A percentile compares a stretch with the other conserved stretches of the same genome.
Evolutionary conservation across 2,329 filamentous ascomycete genomes (phyloP).

Genomic region (Rhynchosporium secalis): DNA sequence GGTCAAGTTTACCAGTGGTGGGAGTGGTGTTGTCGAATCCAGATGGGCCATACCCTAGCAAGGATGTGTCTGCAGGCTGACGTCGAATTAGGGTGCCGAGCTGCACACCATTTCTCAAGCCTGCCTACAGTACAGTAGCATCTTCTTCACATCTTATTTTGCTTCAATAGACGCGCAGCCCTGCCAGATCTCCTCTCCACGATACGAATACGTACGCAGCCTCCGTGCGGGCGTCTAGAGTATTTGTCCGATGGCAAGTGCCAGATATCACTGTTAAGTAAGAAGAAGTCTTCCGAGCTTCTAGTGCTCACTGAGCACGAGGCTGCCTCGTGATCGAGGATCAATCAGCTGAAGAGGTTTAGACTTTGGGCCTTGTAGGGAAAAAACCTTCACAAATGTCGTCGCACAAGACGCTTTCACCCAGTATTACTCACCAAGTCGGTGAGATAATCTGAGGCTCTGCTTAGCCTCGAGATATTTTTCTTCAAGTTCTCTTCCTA

Average conservation of each 20-base stretch:
- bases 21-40: slow-evolving; percentile 14
- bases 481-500: too few relatives aligned
- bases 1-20: background rate
- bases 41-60: slow-evolving; percentile 5
- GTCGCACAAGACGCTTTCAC: background rate
- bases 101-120: slow-evolving; percentile 16
- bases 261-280: background rate
- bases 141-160: background rate
- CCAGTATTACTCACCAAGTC: slow-evolving; percentile 10
- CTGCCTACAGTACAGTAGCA: background rate
- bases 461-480: slow-evolving; percentile 11
- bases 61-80: slow-evolving; percentile 21
- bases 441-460: slow-evolving; percentile 21
- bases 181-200: slow-evolving; percentile 17
- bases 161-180: background rate
- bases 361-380: slow-evolving; percentile 9
- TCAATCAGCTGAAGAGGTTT: slow-evolving; percentile 16
- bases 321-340: slow-evolving; percentile 9
- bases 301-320: slow-evolving; percentile 7
- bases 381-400: background rate
- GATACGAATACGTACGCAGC: slow-evolving; percentile 14
- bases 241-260: background rate
- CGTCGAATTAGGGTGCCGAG: slow-evolving; percentile 17
- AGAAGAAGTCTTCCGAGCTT: background rate
- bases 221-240: background rate